Base-by-base conservation (phyloP, 2,329 filamentous ascomycete genomes). In the Fusarium clavum region DNA sequence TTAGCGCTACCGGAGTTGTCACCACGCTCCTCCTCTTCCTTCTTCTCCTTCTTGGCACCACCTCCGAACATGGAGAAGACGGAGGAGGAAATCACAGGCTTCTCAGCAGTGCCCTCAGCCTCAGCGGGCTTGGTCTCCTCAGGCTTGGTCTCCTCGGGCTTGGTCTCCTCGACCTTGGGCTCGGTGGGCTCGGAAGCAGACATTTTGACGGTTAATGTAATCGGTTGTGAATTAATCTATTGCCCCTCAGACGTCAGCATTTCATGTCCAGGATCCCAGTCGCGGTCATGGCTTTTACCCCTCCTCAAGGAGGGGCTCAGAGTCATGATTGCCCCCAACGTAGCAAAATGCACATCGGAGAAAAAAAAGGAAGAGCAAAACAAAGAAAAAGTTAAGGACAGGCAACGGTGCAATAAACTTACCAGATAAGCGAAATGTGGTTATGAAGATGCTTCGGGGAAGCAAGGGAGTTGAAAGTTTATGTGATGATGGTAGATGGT, bases 61-160 rank as follows among this genome's bases (percentile, higher is more conserved):
- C 96, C 96, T 76, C 96, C 96, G 79, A 99, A 99, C 96, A 99
- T 98, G 82, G 93, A 95, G 86, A 98, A 98, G 72, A 98, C 93
- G 74, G 88, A 86, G 11, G 88, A 88, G 20, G 86, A 85, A 69
- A 84, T 88, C 58, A 87, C 83, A 61, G 84, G 81, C 77, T 82
- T 74, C 45, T 77, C 76, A 32, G 73, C 73, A 43, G 63, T 55
- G 32, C 65, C 61, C 32, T 73, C 70, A 22, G 70, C 55, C 44
- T 71, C 68, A 34, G 65, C 58, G 12, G 72, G 64, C 73, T 75
- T 74, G 59, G 66, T 74, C 72, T 75, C 76, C 68, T 71, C 70
- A 53, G 68, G 64, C 76, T 77, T 81, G 46, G 69, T 71, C 70
- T 72, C 75, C 65, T 71, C 69, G 41, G 71, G 67, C 76, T 77